Base-by-base conservation (phyloP, 2,329 filamentous ascomycete genomes). In the Epichloe coenophiala region DNA sequence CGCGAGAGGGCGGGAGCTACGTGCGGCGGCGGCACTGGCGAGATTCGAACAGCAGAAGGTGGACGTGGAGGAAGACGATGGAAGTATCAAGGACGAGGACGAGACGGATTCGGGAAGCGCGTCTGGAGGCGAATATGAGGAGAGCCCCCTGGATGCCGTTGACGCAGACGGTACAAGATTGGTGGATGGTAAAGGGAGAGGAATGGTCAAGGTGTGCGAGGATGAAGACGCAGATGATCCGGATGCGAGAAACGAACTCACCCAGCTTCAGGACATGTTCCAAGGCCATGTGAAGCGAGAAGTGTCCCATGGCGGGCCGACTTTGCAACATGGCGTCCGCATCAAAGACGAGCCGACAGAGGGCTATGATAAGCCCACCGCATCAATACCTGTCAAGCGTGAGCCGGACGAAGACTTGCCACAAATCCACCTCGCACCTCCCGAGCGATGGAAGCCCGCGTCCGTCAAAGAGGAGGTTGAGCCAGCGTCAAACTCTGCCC, bases 11-110 rank as follows among this genome's bases (percentile, higher is more conserved):
- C 73, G 87, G 53, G 87, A 91, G 47, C 69, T 93, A 11, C 71
- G 87, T 51, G 87, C 86, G 2, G 85, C 85, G 5, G 87, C 87
- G 2, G 87, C 87, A 1, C 63, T 91, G 57, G 85, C 84, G 13
- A 73, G 87, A 12, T 88, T 91, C 52, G 84, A 80, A 41, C 65
- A 76, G 60, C 65, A 75, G 44, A 76, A 72, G 51, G 68, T 71
- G 49, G 65, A 69, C 19, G 59, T 61, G 17, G 54, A 55, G 27
- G 44, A 46, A 7, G n/a, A 46, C 3, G 11, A 31, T 15, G 36
- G 23, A 27, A 33, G 47, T 17, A 36, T 5, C 3, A 21, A 75
- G 60, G 65, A 75, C 44, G 75, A 72, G 31, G n/a, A 27, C 9
- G 23, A 43, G 31, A 66, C 64, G 38, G 72, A 71, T 6, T 70